Evolutionary conservation across 139 green algal genomes (phyloP).

Genomic region (Chlamydomonas sphaeroides): DNA sequence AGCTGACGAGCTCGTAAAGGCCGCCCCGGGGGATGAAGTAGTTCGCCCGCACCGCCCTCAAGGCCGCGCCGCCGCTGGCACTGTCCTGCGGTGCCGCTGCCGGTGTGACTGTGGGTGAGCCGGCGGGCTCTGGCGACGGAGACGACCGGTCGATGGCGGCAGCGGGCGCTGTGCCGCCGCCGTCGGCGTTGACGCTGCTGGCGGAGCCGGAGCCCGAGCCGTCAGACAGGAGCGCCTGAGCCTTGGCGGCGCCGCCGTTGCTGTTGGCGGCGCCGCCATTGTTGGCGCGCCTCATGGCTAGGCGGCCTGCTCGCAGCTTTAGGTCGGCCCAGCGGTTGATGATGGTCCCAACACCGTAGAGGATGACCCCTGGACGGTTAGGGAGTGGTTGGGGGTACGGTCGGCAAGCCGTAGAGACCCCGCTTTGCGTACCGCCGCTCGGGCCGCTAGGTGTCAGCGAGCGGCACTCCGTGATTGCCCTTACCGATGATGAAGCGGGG

Average conservation of each 20-base stretch:
- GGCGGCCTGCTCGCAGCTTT: slow-evolving; percentile 3
- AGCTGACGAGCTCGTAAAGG: slow-evolving; percentile 21
- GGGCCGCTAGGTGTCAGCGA: no score
- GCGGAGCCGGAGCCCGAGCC: no score
- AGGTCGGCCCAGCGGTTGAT: slow-evolving; percentile 43
- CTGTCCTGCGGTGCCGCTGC: no score
- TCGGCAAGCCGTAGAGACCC: not conserved
- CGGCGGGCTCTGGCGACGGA: no score
- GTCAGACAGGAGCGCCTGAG: no score
- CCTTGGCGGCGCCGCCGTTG: not conserved
- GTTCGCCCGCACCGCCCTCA: no score
- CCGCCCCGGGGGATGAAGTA: slow-evolving; percentile 34
- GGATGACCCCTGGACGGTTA: not conserved
- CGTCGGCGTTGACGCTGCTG: not conserved
- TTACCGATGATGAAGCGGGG: slow-evolving; percentile 39
- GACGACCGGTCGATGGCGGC: not conserved
- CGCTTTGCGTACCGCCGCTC: no score
- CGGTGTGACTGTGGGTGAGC: no score
- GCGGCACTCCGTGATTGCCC: no score
- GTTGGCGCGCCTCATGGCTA: not conserved
- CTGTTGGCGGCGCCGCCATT: not conserved
- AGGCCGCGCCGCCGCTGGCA: no score
- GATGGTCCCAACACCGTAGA: not conserved
- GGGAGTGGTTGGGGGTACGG: not conserved
- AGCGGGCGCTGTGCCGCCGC: not conserved